Base-by-base conservation (phyloP, 2,329 filamentous ascomycete genomes). In the Pezicula carpinea region DNA sequence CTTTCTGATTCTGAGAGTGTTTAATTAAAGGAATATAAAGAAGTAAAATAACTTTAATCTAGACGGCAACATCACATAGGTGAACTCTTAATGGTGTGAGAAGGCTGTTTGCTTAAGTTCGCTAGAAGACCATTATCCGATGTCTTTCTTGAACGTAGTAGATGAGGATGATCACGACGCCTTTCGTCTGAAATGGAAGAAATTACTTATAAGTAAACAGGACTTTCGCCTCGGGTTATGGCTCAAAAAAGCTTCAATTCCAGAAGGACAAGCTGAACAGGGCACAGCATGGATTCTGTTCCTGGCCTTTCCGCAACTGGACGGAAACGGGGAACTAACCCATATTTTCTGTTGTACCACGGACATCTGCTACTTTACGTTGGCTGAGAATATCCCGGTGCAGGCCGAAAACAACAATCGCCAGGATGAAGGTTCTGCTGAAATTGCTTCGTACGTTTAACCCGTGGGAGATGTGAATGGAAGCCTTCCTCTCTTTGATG, bases 311-410 rank as follows among this genome's bases (percentile, higher is more conserved):
- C 85, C 85, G 0, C 85, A 89, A 56, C 82, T 79, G 56, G 75
- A 83, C 50, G 68, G 73, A 2, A 70, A 77, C 17, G 84, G 83
- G 3, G 70, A 71, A 22, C 72, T 89, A 43, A 87, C 87, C 65
- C 80, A 81, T 52, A 83, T 89, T 3, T 14, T 74, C 76, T 36
- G 63, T 59, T 87, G 82, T 58, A 83, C 92, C 39, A 91, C 87
- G 21, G 86, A 93, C 58, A 93, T 93, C 53, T 88, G 84, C 19
- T 79, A 85, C 45, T 86, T 91, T 62, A 93, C 92, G 62, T 83
- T 83, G 73, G 87, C 87, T 1, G 88, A 92, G 64, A 80, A 83
- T 38, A 80, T 89, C 23, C 87, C 93, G 64, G 87, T 78, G 56
- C 76, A 92, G 61, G 89, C 87, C 0, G 79, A 89, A 2, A 85